Base-by-base conservation (phyloP, 2,329 filamentous ascomycete genomes). In the Clonostachys rhizophaga region DNA sequence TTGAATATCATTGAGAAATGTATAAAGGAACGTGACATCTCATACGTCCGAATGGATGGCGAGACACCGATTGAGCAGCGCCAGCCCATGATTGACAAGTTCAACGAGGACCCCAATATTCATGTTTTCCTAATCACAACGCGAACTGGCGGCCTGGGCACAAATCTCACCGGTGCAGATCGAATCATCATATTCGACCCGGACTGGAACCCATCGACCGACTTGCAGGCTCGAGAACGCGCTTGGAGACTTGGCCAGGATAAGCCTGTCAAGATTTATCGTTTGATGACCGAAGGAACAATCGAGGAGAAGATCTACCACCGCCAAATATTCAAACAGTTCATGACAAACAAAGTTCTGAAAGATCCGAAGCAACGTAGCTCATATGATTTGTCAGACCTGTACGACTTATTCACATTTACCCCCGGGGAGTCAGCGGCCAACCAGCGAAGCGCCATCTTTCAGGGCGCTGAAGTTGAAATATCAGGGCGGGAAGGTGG, bases 231-330 rank as follows among this genome's bases (percentile, higher is more conserved):
- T 14, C 85, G 94, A 43, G 94, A 99, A 67, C 82, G 94, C 58
- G 94, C 95, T 6, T 99, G 94, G 94, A 84, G 94, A 48, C 72
- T 99, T 3, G 94, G 94, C 1, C 94, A 99, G 69, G 96, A 95
- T 65, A 86, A 87, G 46, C 90, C 96, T 43, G 94, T 99, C 30
- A 91, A 90, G 5, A 96, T 99, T 18, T 99, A 96, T 63, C 87
- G 95, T 35, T 76, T 99, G n/a, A 95, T 99, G 88, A 96, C 90
- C 5, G 90, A 92, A 6, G 94, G 94, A 2, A 99, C 95, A 0
- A 99, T 99, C 20, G 94, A 99, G 62, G 94, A 99, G 66, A 99
- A 99, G 71, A 99, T 99, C 33, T 99, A 97, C 53, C 92, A 99
- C 65, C 87, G 95, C 14, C 94, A 99, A 61, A 94, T 99, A 44